phyloP scores from a whole-genome alignment of 495 filamentous ascomycete species.

The Lasiosphaeriaceae sp. region DNA sequence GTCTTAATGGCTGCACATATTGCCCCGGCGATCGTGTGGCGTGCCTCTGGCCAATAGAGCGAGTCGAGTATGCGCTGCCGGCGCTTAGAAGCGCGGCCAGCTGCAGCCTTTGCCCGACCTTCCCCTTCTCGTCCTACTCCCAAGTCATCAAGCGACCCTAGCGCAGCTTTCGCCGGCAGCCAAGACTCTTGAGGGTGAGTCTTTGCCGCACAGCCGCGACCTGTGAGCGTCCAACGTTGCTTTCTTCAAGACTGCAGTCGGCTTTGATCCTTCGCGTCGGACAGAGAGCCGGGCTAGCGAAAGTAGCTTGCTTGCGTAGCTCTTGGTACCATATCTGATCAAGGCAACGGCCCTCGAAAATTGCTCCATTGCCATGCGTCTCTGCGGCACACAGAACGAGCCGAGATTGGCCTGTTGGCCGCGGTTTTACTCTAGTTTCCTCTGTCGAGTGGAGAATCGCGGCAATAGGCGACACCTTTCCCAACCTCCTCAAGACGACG shows the following conservation, averaged over 20 bases:
- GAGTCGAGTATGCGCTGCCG: neutral
- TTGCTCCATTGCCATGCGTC: neutral
- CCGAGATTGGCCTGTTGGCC: conserved; percentile 15
- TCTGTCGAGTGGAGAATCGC: conserved; percentile 3
- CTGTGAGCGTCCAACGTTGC: neutral
- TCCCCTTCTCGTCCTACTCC: neutral
- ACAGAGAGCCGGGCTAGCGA: too few relatives aligned
- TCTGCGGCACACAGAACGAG: conserved; percentile 4
- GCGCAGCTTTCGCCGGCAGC: neutral
- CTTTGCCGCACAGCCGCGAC: conserved; percentile 7
- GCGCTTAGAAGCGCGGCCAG: conserved; percentile 32
- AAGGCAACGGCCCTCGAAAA: too few relatives aligned
- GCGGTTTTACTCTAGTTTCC: too few relatives aligned
- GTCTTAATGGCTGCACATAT: conserved; percentile 22
- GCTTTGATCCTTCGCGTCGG: neutral
- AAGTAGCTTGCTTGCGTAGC: too few relatives aligned
- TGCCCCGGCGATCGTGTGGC: conserved; percentile 16
- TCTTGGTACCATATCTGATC: neutral
- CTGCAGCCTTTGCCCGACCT: conserved; percentile 14
- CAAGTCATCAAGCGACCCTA: neutral
- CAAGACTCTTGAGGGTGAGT: neutral
- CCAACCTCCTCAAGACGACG: neutral
- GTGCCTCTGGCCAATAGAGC: conserved; percentile 23
- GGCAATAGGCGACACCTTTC: neutral
- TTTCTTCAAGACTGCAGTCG: neutral